A percentile compares a stretch with the other conserved stretches of the same genome.
Conservation (phyloP, 345 rosid species). For the Populus davidiana region DNA sequence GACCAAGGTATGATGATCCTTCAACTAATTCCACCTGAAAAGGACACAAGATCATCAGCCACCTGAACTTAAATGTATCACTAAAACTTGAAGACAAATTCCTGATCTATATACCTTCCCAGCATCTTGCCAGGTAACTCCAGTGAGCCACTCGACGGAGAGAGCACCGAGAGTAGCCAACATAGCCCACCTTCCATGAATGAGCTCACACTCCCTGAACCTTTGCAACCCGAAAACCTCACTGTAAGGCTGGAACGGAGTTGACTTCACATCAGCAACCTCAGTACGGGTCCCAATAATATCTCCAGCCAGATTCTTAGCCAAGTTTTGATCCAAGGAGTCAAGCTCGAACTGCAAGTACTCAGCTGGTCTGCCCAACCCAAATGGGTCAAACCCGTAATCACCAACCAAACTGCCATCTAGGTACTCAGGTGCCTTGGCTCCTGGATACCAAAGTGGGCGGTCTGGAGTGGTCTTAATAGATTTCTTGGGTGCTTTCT, state of each 20-base stretch:
- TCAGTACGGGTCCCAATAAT: conserved; percentile 61
- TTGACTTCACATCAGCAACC: conserved; percentile 43
- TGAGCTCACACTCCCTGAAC: conserved; percentile 77
- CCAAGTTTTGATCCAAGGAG: conserved; percentile 72
- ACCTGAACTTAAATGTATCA: background rate
- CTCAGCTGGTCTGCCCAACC: conserved; percentile 68
- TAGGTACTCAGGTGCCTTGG: conserved; percentile 57
- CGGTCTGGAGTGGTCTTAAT: conserved; percentile 35
- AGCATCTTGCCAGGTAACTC: conserved; percentile 80
- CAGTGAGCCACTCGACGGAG: conserved; percentile 69
- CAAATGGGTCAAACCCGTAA: conserved; percentile 76
- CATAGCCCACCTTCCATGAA: conserved; percentile 84
- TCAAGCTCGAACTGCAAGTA: conserved; percentile 69
- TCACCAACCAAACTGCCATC: conserved; percentile 73
- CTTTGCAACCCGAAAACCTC: conserved; percentile 76
- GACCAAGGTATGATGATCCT: conserved; percentile 90
- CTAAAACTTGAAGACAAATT: background rate
- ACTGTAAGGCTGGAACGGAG: conserved; percentile 68
- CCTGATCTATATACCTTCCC: conserved; percentile 45
- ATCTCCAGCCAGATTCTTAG: conserved; percentile 55
- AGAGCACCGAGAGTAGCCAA: conserved; percentile 75
- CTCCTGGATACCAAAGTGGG: conserved; percentile 71
- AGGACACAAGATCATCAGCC: background rate
- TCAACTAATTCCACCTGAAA: conserved; percentile 83
- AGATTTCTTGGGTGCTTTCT: conserved; percentile 43